Evolutionary conservation across 768 basidiomycete species (phyloP).

Genomic region (Naganishia vishniacii): DNA sequence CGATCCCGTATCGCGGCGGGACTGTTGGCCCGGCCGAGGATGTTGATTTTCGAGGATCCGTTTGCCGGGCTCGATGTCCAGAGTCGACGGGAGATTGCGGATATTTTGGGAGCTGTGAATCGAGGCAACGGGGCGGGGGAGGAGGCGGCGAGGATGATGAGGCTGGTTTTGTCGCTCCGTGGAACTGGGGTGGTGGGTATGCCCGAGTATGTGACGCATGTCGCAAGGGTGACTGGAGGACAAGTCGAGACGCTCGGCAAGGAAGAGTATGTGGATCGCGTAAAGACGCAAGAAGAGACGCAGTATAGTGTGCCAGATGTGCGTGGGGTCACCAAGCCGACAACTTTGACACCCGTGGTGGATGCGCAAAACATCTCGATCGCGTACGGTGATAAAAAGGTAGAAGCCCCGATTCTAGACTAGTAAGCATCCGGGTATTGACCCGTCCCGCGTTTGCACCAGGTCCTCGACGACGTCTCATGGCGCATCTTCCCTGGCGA

Average conservation of each 20-base stretch:
- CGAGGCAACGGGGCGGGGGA: neutral
- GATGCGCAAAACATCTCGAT: constrained; percentile 66
- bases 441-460: no score
- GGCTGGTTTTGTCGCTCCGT: constrained; percentile 36
- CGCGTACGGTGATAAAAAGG: constrained; percentile 63
- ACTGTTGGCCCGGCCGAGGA: constrained; percentile 62
- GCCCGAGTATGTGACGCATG: constrained; percentile 45
- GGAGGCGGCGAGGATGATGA: constrained; percentile 24
- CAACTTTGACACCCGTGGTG: constrained; percentile 51
- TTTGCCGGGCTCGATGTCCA: constrained; percentile 48
- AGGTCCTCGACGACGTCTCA: constrained; percentile 70
- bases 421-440: no score
- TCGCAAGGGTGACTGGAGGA: constrained; percentile 43
- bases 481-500: constrained; percentile 81
- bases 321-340: neutral
- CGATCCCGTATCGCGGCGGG: constrained; percentile 76
- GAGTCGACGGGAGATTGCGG: constrained; percentile 38
- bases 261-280: constrained; percentile 50
- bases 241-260: constrained; percentile 57
- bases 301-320: constrained; percentile 1
- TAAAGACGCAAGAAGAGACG: neutral
- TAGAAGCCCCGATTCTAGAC: no score
- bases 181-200: constrained; percentile 40
- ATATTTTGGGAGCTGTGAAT: constrained; percentile 41
- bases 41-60: constrained; percentile 87